Base-by-base conservation (phyloP, 2,329 filamentous ascomycete genomes). In the Fusarium verticillioides region DNA sequence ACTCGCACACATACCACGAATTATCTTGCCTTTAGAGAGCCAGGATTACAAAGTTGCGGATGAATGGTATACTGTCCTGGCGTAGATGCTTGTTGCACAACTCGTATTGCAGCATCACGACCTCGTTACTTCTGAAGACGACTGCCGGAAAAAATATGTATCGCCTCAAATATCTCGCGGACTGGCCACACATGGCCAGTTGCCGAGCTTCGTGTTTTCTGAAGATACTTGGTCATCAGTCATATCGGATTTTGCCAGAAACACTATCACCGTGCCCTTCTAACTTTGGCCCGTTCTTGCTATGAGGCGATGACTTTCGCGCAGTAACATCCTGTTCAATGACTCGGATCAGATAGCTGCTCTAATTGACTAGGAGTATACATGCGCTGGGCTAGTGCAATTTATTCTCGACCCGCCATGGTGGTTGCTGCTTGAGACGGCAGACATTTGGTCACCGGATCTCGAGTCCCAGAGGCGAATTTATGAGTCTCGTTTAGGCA, bases 71-170 rank as follows among this genome's bases (percentile, higher is more conserved):
- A 56, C 58, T 19, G 78, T 77, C 2, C 71, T 86, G 10, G 82
- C 84, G 5, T 80, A 85, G 9, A 78, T 84, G 67, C 81, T 87
- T 49, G 72, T 87, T 7, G 76, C 75, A 23, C 81, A 83, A 21
- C 77, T 85, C 9, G 26, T 78, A 16, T 84, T 83, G 57, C 83
- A 86, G 69, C 82, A 80, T 54, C 85, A 85, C 66, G 80, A 84
- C 43, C 70, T 80, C 1, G 74, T 84, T 5, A 65, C 66, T 1
- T 76, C 79, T 7, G 82, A 79, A 26, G 80, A 83, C 15, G 84
- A 86, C 66, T 82, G 80, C 46, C 78, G 82, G 4, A 82, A 81
- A 32, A 85, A 86, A 64, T 85, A 85, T 49, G 79, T 84, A 4
- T 80, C 83, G 10, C 82, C 82, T 7, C 80, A 82, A 40, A 62